phyloP scores from a whole-genome alignment of 306 rosid genomes.

The Sicyos edulis region DNA sequence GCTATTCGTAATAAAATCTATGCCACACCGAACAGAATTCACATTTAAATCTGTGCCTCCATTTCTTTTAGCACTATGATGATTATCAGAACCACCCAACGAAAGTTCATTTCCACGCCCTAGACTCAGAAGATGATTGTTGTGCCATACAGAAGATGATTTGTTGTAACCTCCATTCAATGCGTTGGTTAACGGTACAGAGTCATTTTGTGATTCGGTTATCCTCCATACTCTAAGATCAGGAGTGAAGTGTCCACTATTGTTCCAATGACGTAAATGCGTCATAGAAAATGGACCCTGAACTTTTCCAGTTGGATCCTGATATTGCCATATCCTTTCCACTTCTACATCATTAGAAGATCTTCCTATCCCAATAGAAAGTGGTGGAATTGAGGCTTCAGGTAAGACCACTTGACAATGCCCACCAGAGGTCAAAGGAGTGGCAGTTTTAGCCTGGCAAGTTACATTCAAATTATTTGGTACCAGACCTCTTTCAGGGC shows the following conservation, averaged over 20 bases:
- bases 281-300: slow-evolving; percentile 79
- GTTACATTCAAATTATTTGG: slow-evolving; percentile 25
- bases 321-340: slow-evolving; percentile 71
- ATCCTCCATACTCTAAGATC: slow-evolving; percentile 72
- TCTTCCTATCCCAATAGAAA: slow-evolving; percentile 38
- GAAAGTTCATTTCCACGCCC: slow-evolving; percentile 15
- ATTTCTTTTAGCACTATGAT: not conserved
- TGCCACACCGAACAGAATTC: not conserved
- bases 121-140: slow-evolving; percentile 30
- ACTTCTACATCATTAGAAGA: slow-evolving; percentile 36
- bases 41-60: slow-evolving; percentile 1
- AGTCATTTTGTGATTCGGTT: slow-evolving; percentile 48
- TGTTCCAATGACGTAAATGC: slow-evolving; percentile 67
- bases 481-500: slow-evolving; percentile 22
- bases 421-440: slow-evolving; percentile 31
- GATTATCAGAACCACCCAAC: slow-evolving; percentile 14
- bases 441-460: slow-evolving; percentile 26
- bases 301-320: slow-evolving; percentile 74
- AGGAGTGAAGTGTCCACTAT: slow-evolving; percentile 59
- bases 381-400: slow-evolving; percentile 35
- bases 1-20: not conserved
- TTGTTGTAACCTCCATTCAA: slow-evolving; percentile 41
- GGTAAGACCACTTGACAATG: slow-evolving; percentile 36
- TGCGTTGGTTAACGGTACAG: slow-evolving; percentile 56
- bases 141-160: slow-evolving; percentile 29